These are phyloP conservation scores for Aspergillus ustus DNA, from an alignment of 2,329 filamentous ascomycete genomes.

Conservation along the genomic window DNA sequence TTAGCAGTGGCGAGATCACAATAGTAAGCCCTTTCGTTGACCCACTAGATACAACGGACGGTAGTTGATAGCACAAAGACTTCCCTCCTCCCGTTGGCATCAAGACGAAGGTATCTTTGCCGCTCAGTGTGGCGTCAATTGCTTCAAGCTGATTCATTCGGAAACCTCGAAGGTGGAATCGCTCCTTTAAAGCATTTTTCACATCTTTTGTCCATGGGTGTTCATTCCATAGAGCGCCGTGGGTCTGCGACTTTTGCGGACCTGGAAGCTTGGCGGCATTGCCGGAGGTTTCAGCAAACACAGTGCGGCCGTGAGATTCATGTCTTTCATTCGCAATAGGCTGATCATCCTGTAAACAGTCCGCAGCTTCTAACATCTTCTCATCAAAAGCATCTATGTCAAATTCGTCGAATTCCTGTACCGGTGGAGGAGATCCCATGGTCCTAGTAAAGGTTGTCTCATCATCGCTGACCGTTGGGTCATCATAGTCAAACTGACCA, in stretches of 20 bases:
- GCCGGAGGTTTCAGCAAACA: constrained; percentile 49
- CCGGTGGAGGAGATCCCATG: constrained; percentile 44
- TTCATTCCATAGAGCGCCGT: constrained; percentile 56
- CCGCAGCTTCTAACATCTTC: constrained; percentile 51
- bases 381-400: constrained; percentile 50
- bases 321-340: constrained; percentile 19
- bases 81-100: constrained; percentile 99
- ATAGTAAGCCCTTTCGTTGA: constrained; percentile 83
- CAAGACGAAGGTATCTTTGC: constrained; percentile 89
- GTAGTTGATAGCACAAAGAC: constrained; percentile 94
- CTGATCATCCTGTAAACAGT: constrained; percentile 39
- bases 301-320: constrained; percentile 33
- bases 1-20: constrained; percentile 92
- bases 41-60: constrained; percentile 79
- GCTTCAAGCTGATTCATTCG: constrained; percentile 91
- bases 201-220: constrained; percentile 87
- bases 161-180: constrained; percentile 85
- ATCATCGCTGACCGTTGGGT: constrained; percentile 29
- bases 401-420: constrained; percentile 43
- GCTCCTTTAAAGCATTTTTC: constrained; percentile 75
- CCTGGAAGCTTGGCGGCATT: constrained; percentile 38
- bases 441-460: constrained; percentile 42
- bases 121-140: constrained; percentile 87
- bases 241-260: constrained; percentile 37
- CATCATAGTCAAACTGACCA: constrained; percentile 26